These are phyloP conservation scores for Fonsecaea monophora DNA, from an alignment of 2,329 filamentous ascomycete species.

Conservation along the genomic window DNA sequence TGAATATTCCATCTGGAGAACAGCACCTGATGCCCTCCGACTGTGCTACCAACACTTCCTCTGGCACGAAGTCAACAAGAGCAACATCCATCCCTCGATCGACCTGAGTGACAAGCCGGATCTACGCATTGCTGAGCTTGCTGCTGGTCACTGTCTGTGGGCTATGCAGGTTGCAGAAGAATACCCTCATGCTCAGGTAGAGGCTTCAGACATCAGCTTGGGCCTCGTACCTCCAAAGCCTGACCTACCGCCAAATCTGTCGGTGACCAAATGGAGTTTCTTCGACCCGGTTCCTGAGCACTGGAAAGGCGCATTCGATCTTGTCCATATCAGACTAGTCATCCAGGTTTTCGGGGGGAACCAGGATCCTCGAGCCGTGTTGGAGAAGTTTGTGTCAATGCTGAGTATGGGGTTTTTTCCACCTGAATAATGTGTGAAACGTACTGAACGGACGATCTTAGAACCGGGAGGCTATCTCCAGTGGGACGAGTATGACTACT, in stretches of 20 bases:
- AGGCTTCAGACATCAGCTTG: slow-evolving; percentile 42
- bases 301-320: slow-evolving; percentile 39
- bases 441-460: slow-evolving; percentile 1
- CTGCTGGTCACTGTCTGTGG: slow-evolving; percentile 44
- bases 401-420: slow-evolving; percentile 30
- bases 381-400: slow-evolving; percentile 39
- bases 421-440: not conserved
- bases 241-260: slow-evolving; percentile 40
- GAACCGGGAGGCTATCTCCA: slow-evolving; percentile 43
- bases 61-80: slow-evolving; percentile 39
- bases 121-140: slow-evolving; percentile 41
- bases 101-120: slow-evolving; percentile 15
- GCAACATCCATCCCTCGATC: slow-evolving; percentile 42
- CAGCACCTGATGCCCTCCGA: slow-evolving; percentile 19
- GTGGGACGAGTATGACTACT: slow-evolving; percentile 43
- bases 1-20: slow-evolving; percentile 25
- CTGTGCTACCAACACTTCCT: slow-evolving; percentile 42
- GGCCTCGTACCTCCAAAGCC: slow-evolving; percentile 36
- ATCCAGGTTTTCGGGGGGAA: slow-evolving; percentile 18
- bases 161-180: slow-evolving; percentile 40
- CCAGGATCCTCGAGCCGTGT: slow-evolving; percentile 26
- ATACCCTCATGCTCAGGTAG: slow-evolving; percentile 36
- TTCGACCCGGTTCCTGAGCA: slow-evolving; percentile 38
- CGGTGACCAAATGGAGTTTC: slow-evolving; percentile 38
- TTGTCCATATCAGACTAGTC: slow-evolving; percentile 37